These are phyloP conservation scores for Noccaea bulbosa DNA, from an alignment of 345 rosid genomes.

Conservation along the genomic window DNA sequence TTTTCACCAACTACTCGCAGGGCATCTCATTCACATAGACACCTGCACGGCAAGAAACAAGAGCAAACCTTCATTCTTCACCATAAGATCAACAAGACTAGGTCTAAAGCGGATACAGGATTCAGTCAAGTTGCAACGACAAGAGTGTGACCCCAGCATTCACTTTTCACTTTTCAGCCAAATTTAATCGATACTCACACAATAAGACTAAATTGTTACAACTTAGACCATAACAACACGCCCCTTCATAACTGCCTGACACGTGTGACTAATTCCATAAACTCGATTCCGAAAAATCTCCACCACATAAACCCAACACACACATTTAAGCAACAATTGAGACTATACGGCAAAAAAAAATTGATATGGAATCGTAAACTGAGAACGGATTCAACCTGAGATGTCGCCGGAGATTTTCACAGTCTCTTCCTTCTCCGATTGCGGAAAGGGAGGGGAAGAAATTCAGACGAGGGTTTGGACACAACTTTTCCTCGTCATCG, in stretches of 20 bases:
- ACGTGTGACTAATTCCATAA: neutral
- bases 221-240: neutral
- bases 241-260: slow-evolving; percentile 7
- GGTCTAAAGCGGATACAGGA: too few relatives aligned
- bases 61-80: too few relatives aligned
- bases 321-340: neutral
- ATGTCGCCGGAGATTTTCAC: slow-evolving; percentile 1
- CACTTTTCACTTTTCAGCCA: neutral
- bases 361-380: neutral
- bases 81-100: too few relatives aligned
- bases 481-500: slow-evolving; percentile 2
- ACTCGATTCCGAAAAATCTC: neutral
- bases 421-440: neutral
- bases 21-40: slow-evolving; percentile 2
- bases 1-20: slow-evolving; percentile 29
- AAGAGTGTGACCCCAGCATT: slow-evolving; percentile 12
- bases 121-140: slow-evolving; percentile 21
- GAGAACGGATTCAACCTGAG: slow-evolving; percentile 19
- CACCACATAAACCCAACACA: neutral
- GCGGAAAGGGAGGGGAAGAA: slow-evolving; percentile 15
- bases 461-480: slow-evolving; percentile 24
- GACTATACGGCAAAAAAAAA: neutral
- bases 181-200: neutral
- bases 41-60: slow-evolving; percentile 6
- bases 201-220: too few relatives aligned